phyloP scores from a whole-genome alignment of 495 filamentous ascomycete species.

The Aspergillus cavernicola region DNA sequence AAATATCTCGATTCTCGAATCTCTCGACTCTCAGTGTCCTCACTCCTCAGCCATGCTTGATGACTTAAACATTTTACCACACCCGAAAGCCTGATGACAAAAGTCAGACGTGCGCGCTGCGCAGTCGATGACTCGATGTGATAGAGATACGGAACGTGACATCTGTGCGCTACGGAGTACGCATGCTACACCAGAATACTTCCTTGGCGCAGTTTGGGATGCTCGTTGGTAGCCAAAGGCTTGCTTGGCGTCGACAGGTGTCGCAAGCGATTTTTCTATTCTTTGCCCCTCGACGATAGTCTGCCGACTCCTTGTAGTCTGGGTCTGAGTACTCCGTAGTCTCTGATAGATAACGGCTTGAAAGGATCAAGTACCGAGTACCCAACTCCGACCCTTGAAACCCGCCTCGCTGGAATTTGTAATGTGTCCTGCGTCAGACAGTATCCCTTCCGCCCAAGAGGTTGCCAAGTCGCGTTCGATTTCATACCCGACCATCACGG shows the following conservation, averaged over 20 bases:
- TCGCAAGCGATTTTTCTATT: not conserved
- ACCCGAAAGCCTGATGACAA: not conserved
- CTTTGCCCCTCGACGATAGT: not conserved
- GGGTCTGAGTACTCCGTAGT: not conserved
- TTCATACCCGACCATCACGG: constrained; percentile 11
- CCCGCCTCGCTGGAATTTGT: constrained; percentile 8
- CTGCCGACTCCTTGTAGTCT: too few relatives aligned
- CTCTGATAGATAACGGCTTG: too few relatives aligned
- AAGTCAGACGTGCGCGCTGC: constrained; percentile 2
- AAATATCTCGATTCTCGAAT: too few relatives aligned
- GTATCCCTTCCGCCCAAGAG: not conserved
- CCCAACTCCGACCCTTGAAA: not conserved
- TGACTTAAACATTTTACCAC: not conserved
- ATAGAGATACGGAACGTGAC: not conserved
- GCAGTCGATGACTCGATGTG: not conserved
- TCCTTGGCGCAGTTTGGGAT: constrained; percentile 1
- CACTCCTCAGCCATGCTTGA: not conserved
- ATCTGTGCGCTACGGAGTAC: not conserved
- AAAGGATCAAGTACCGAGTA: not conserved
- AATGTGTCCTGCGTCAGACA: not conserved
- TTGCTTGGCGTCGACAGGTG: constrained; percentile 4
- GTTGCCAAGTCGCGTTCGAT: constrained; percentile 10
- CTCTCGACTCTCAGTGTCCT: too few relatives aligned
- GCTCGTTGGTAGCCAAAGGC: constrained; percentile 2
- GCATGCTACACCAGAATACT: not conserved